A percentile compares a stretch with the other conserved stretches of the same genome.
These are phyloP conservation scores for Pythium angustatum DNA, from an alignment of 352 stramenopile species.

Conservation along the genomic window DNA sequence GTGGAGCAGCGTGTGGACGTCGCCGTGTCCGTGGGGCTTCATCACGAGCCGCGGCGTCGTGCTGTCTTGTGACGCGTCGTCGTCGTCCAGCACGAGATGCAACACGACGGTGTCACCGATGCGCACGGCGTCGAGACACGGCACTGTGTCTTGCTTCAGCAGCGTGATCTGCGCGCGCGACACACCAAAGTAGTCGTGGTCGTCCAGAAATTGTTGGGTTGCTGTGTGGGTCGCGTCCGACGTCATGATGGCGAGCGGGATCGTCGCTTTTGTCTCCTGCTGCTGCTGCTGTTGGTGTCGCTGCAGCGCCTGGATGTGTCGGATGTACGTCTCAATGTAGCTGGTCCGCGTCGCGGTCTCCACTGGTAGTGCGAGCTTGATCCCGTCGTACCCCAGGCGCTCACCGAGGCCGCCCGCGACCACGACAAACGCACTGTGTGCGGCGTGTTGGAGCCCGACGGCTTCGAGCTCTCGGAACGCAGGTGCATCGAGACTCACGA, in stretches of 20 bases:
- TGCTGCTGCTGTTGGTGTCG: too few species aligned
- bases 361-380: slow-evolving; percentile 96
- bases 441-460: slow-evolving; percentile 54
- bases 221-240: slow-evolving; percentile 94
- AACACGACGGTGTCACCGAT: slow-evolving; percentile 1
- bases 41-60: too few species aligned
- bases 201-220: slow-evolving; percentile 88
- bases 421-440: slow-evolving; percentile 93
- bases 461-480: slow-evolving; percentile 54
- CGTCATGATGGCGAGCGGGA: slow-evolving; percentile 98
- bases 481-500: slow-evolving; percentile 35
- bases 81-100: slow-evolving; percentile 19
- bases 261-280: slow-evolving; percentile 19
- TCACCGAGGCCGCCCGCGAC: slow-evolving; percentile 97
- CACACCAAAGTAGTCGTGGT: slow-evolving; percentile 96
- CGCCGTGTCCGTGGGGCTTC: slow-evolving; percentile 98
- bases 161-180: slow-evolving; percentile 90
- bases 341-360: slow-evolving; percentile 89
- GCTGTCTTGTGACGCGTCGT: background rate
- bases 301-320: slow-evolving; percentile 93
- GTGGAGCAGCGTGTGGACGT: slow-evolving; percentile 96
- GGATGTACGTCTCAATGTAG: slow-evolving; percentile 94
- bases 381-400: slow-evolving; percentile 94
- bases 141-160: slow-evolving; percentile 98
- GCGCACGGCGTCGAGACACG: slow-evolving; percentile 57